Evolutionary conservation across 192 early-diverging fungal genomes (phyloP), one percentile per base, ranked within the genome.

Genomic region (Phlyctochytrium planicorne): DNA sequence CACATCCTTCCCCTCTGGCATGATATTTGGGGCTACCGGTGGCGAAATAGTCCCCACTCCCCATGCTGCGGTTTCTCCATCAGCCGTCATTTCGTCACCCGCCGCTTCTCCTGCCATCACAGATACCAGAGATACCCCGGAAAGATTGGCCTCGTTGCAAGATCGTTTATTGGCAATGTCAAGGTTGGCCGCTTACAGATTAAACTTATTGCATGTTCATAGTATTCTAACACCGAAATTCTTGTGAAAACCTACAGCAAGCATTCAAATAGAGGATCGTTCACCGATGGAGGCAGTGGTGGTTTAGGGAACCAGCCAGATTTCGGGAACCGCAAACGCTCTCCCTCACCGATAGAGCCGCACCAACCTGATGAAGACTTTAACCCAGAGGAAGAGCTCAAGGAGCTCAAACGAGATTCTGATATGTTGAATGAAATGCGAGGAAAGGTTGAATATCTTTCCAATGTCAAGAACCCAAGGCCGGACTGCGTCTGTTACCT

Each of bases 361-460:
- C 40, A 6, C 40, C 10, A 47, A 47, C 40, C 40, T 20, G 40
- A 47, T 14, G 40, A 47, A 14, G 40, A 47, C 20, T n/a, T n/a
- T n/a, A n/a, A n/a, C n/a, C 40, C 40, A 87, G 55, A 14, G 27
- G 55, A 57, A 29, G 55, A 20, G 16, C 6, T 6, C 6, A 4
- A 57, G 25, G 12, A 10, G 25, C 55, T 57, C 6, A 57, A 57
- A 27, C 12, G 25, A 29, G 55, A 57, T 6, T 20, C 25, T 14
- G 55, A 57, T 20, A 27, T 6, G 6, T 29, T 20, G 14, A 25
- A 29, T 6, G 27, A 4, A 10, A 29, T 29, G 12, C 10, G 25
- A 6, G 27, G 12, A 12, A 57, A 24, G 10, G 55, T 57, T 29
- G 55, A 14, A 20, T 6, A 57, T 6, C 55, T 57, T 6, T 25